Base-by-base conservation (phyloP, 192 early-diverging fungal genomes). In the Spizellomyces sp. region DNA sequence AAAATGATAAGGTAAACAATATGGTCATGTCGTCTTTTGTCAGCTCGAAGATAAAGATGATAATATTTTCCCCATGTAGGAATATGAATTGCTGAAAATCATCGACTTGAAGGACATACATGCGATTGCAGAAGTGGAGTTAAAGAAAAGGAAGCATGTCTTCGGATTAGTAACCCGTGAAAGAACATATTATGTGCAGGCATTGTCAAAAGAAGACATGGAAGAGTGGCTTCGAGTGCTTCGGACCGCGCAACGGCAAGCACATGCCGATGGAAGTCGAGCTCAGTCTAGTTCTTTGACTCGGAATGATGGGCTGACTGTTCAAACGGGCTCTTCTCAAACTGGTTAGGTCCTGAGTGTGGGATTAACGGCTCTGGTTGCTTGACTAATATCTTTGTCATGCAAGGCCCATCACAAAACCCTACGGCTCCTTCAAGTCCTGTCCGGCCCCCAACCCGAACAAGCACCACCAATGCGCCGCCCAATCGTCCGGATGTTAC, bases 91-190 rank as follows among this genome's bases (percentile, higher is more conserved):
- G 12, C 75, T 91, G 9, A 83, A 87, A 58, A 88, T 91, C 62
- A 88, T 94, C 66, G 85, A 90, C 63, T 75, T 92, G 63, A 74
- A 86, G 43, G 88, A 90, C 60, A 75, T 94, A 21, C 86, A 90
- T 71, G 82, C 88, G 50, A 84, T 91, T 27, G 89, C 89, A 4
- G 87, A 91, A 64, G 87, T 93, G 15, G 83, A 86, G 48, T 74
- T 89, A 6, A 89, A 92, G 52, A 81, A 88, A 73, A 84, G 85
- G 50, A 47, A 67, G n/a, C 82, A 88, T 70, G 92, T 92, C 10
- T 90, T 95, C 80, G 88, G 88, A 8, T 78, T 95, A 57, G 83
- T 92, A n/a, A 93, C 91, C 0, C 85, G 86, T 4, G 82, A 88
- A 64, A 71, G 92, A 19, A 90, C 88, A 10, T 93, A 83, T 61